Evolutionary conservation across 2,329 filamentous ascomycete species (phyloP).

Genomic region (Canariomyces notabilis): DNA sequence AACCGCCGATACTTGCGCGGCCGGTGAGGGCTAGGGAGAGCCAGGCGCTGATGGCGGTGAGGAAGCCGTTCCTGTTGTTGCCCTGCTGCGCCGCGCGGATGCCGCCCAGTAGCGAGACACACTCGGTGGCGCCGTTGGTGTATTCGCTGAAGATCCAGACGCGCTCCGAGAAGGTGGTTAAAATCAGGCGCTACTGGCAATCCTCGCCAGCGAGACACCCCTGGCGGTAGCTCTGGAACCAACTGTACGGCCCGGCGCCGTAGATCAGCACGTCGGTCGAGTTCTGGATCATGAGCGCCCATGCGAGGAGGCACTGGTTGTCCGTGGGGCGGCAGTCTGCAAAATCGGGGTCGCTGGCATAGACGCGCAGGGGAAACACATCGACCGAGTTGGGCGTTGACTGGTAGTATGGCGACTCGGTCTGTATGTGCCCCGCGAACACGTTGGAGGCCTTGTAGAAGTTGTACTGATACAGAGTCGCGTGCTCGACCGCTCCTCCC

Average conservation of each 20-base stretch:
- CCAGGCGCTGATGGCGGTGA: too few relatives aligned
- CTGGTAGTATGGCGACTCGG: constrained; percentile 27
- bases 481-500: constrained; percentile 44
- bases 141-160: too few relatives aligned
- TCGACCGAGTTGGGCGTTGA: constrained; percentile 17
- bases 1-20: too few relatives aligned
- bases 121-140: too few relatives aligned
- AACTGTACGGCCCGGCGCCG: constrained; percentile 26
- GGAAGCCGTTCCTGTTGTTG: too few relatives aligned
- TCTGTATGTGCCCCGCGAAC: constrained; percentile 43
- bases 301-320: constrained; percentile 24
- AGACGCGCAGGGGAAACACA: constrained; percentile 19
- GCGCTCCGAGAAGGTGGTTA: too few relatives aligned
- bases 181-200: too few relatives aligned
- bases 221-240: constrained; percentile 24
- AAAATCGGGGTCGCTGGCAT: constrained; percentile 1
- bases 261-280: constrained; percentile 23
- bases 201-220: constrained; percentile 16
- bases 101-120: too few relatives aligned
- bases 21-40: too few relatives aligned
- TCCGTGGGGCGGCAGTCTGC: constrained; percentile 5
- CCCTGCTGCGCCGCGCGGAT: too few relatives aligned
- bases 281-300: constrained; percentile 19
- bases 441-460: constrained; percentile 41
- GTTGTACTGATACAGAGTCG: constrained; percentile 45